Conservation (phyloP, 768 basidiomycete species). For the Russula dissimulans region DNA sequence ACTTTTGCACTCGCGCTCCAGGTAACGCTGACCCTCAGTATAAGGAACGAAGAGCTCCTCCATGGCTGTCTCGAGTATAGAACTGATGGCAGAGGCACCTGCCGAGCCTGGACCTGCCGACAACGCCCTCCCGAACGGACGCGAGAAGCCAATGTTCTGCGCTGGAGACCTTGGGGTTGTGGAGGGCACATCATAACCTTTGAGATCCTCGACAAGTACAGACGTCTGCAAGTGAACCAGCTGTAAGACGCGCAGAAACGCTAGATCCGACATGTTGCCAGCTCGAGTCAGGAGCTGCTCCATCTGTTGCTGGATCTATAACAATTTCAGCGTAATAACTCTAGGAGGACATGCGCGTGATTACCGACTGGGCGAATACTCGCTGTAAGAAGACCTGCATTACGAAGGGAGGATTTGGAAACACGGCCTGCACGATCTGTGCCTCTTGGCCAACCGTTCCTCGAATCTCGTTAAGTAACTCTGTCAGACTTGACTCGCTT, state of each 20-base stretch:
- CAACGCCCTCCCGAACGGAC: constrained; percentile 37
- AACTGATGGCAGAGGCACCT: constrained; percentile 47
- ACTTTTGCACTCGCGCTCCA: constrained; percentile 85
- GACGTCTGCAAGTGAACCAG: constrained; percentile 77
- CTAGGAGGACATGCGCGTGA: constrained; percentile 24
- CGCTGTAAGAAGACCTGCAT: constrained; percentile 98
- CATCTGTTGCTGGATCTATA: constrained; percentile 92
- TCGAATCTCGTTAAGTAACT: constrained; percentile 80
- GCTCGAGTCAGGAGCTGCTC: constrained; percentile 79
- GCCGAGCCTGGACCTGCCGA: constrained; percentile 36
- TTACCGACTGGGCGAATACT: constrained; percentile 93
- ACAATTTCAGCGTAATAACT: not conserved
- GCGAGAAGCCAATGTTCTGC: constrained; percentile 52
- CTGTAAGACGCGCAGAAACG: constrained; percentile 85
- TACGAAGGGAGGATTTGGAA: constrained; percentile 90
- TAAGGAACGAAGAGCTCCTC: constrained; percentile 95
- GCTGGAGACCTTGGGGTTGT: constrained; percentile 53
- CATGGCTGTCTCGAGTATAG: constrained; percentile 92
- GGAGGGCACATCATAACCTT: constrained; percentile 77
- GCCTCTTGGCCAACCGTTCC: constrained; percentile 90
- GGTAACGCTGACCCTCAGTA: constrained; percentile 82
- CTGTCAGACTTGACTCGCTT: constrained; percentile 66
- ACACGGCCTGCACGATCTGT: constrained; percentile 97
- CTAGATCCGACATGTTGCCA: constrained; percentile 70
- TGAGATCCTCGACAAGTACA: constrained; percentile 80